Evolutionary conservation across 2,329 filamentous ascomycete genomes (phyloP).

Genomic region (Macrophomina tecta): DNA sequence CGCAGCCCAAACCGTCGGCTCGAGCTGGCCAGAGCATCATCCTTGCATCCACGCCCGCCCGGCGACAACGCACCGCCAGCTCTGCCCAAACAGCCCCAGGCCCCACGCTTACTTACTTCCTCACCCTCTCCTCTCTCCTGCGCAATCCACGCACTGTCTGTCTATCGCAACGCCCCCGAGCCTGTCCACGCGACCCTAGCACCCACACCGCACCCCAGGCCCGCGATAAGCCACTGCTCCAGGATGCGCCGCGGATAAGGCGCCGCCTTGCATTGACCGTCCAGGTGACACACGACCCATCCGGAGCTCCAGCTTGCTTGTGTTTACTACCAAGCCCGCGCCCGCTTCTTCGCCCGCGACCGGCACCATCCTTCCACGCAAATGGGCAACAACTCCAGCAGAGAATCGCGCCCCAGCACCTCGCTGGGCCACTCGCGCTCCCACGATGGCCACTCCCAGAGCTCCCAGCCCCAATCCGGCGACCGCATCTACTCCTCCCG

Average conservation of each 20-base stretch:
- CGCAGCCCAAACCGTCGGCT: background rate
- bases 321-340: slow-evolving; percentile 16
- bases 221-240: slow-evolving; percentile 19
- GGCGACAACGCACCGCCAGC: slow-evolving; percentile 20
- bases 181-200: slow-evolving; percentile 10
- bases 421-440: slow-evolving; percentile 39
- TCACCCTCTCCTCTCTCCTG: background rate
- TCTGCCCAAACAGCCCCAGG: slow-evolving; percentile 6
- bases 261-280: slow-evolving; percentile 21
- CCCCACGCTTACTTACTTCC: slow-evolving; percentile 2
- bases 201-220: background rate
- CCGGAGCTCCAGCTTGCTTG: slow-evolving; percentile 18
- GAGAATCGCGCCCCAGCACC: slow-evolving; percentile 49
- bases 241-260: slow-evolving; percentile 26
- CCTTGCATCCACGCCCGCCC: slow-evolving; percentile 15
- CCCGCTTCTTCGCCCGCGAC: background rate
- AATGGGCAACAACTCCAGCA: slow-evolving; percentile 58
- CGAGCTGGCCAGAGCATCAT: slow-evolving; percentile 13
- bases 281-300: slow-evolving; percentile 27
- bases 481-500: slow-evolving; percentile 45
- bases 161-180: background rate
- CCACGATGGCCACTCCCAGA: slow-evolving; percentile 38
- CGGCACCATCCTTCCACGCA: slow-evolving; percentile 18
- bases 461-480: slow-evolving; percentile 33
- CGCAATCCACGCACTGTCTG: slow-evolving; percentile 5